Evolutionary conservation across 129 eudicot genomes (phyloP).

Genomic region (Tagetes patula): DNA sequence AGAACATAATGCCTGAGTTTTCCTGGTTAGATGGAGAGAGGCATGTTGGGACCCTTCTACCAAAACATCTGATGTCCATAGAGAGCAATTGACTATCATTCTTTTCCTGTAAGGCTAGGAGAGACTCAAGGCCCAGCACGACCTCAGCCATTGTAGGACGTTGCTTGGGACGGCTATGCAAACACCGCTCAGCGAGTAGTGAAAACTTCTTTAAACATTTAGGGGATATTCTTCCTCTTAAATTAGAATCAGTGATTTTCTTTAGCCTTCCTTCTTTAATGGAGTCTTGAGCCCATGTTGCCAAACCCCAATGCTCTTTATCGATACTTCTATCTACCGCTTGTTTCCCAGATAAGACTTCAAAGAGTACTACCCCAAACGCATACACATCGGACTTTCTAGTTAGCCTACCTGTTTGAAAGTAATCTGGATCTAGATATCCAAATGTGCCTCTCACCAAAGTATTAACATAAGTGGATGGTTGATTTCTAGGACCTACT

Average conservation of each 20-base stretch:
- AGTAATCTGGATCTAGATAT: conserved; percentile 30
- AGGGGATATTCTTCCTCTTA: conserved; percentile 31
- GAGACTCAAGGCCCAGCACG: conserved; percentile 20
- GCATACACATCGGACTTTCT: conserved; percentile 37
- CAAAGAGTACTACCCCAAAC: conserved; percentile 32
- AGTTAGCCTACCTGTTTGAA: conserved; percentile 24
- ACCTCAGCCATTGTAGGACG: conserved; percentile 31
- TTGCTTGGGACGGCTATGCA: conserved; percentile 21
- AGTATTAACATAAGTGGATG: too few species aligned
- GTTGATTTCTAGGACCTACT: conserved; percentile 8
- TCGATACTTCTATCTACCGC: conserved; percentile 34
- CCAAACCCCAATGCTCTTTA: conserved; percentile 33
- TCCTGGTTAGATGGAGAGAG: not conserved
- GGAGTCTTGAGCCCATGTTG: conserved; percentile 32
- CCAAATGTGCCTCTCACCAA: too few species aligned
- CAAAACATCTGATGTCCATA: not conserved
- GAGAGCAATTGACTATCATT: too few species aligned
- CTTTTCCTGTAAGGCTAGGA: conserved; percentile 11
- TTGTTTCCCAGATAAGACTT: conserved; percentile 40
- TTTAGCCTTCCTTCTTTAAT: conserved; percentile 27
- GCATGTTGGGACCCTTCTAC: not conserved
- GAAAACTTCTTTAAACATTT: conserved; percentile 34
- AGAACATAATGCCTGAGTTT: not conserved
- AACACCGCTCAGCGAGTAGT: conserved; percentile 28
- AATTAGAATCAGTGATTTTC: conserved; percentile 25